A percentile compares a stretch with the other conserved stretches of the same genome.
Conservation (phyloP, 768 basidiomycete species). For the Mycena maculata region DNA sequence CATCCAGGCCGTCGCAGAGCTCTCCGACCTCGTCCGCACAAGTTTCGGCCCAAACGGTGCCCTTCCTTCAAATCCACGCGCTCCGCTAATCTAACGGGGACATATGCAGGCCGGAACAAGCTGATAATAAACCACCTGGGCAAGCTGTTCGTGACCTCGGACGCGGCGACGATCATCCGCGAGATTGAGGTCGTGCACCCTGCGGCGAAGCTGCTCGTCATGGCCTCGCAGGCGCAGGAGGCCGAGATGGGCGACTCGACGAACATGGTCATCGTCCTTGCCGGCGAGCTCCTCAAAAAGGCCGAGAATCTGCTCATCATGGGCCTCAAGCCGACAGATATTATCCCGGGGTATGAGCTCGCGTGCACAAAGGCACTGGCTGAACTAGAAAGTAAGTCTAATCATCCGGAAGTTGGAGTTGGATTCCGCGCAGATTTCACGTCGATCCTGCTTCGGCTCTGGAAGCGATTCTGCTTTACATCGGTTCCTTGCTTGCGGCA, state of each 20-base stretch:
- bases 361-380: slow-evolving; percentile 85
- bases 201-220: slow-evolving; percentile 98
- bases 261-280: slow-evolving; percentile 94
- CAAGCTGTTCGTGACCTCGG: slow-evolving; percentile 95
- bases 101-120: slow-evolving; percentile 86
- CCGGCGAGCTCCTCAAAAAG: slow-evolving; percentile 94
- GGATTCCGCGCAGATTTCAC: no score
- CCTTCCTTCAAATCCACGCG: slow-evolving; percentile 1
- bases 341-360: slow-evolving; percentile 95
- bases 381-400: slow-evolving; percentile 87
- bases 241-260: slow-evolving; percentile 99
- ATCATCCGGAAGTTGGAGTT: no score
- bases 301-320: slow-evolving; percentile 93
- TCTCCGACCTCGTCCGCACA: slow-evolving; percentile 94
- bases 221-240: slow-evolving; percentile 98
- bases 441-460: no score
- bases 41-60: slow-evolving; percentile 94
- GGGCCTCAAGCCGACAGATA: slow-evolving; percentile 97
- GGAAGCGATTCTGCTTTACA: no score
- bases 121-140: slow-evolving; percentile 98
- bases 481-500: no score
- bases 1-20: slow-evolving; percentile 94
- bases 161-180: slow-evolving; percentile 98
- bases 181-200: slow-evolving; percentile 99
- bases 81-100: slow-evolving; percentile 6